These are phyloP conservation scores for Pseudoscleropodium purum DNA, from an alignment of 225 moss, liverwort and hornwort genomes.

Conservation along the genomic window DNA sequence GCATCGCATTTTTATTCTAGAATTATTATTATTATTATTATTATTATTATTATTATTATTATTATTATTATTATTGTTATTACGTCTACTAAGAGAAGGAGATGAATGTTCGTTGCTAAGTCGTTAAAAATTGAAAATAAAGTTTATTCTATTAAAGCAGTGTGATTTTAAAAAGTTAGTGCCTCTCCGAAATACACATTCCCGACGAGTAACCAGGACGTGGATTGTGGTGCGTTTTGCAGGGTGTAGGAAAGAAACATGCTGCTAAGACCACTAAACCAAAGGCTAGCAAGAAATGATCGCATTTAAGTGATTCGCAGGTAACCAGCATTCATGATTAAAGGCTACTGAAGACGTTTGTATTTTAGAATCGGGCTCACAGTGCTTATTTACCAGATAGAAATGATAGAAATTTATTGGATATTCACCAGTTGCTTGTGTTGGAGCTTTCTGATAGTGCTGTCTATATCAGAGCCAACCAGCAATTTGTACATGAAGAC, in stretches of 20 bases:
- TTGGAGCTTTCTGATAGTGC: neutral
- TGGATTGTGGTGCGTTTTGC: slow-evolving; percentile 10
- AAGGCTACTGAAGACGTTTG: neutral
- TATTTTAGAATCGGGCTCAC: neutral
- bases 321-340: neutral
- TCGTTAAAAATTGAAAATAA: neutral
- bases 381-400: neutral
- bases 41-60: no score
- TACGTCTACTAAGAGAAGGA: no score
- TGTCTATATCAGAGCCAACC: neutral
- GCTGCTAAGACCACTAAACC: slow-evolving; percentile 17
- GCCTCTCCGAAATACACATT: neutral
- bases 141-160: no score
- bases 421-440: neutral
- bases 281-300: slow-evolving; percentile 31
- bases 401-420: neutral
- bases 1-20: neutral
- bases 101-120: no score
- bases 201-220: neutral
- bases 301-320: neutral
- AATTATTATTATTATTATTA: neutral
- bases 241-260: slow-evolving; percentile 36
- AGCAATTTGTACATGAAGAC: neutral
- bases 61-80: neutral
- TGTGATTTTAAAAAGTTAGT: neutral